Percentiles rank a stretch among this genome's conserved stretches.
Evolutionary conservation across 768 basidiomycete species (phyloP).

Genomic region (Kockovaella imperatae): DNA sequence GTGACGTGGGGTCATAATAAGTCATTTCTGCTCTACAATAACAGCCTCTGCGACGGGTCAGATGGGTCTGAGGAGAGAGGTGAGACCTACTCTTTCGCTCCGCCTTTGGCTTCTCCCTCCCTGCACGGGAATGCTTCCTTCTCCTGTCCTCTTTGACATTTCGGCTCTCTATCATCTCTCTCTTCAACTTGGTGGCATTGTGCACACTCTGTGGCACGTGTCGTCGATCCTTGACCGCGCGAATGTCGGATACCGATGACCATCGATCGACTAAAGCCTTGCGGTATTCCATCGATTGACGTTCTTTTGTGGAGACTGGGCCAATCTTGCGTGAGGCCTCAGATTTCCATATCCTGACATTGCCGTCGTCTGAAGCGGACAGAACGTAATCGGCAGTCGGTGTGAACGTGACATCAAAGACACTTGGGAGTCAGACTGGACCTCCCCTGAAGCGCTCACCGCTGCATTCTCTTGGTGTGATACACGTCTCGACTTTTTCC

Average conservation of each 20-base stretch:
- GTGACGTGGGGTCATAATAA: no score
- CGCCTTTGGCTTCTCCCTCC: conserved; percentile 77
- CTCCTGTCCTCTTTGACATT: conserved; percentile 90
- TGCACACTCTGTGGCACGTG: conserved; percentile 88
- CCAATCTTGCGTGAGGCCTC: conserved; percentile 88
- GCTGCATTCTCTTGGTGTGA: conserved; percentile 98
- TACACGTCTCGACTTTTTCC: conserved; percentile 82
- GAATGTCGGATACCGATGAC: conserved; percentile 74
- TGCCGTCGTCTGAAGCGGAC: conserved; percentile 88
- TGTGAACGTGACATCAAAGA: conserved; percentile 80
- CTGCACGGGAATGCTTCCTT: conserved; percentile 77
- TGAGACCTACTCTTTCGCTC: conserved; percentile 63
- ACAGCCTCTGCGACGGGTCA: conserved; percentile 52
- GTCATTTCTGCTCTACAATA: conserved; percentile 65
- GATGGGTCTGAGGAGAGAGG: neutral
- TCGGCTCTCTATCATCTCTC: conserved; percentile 81
- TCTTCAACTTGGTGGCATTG: conserved; percentile 76
- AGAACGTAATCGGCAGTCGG: conserved; percentile 84
- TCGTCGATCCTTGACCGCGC: conserved; percentile 71
- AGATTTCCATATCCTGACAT: conserved; percentile 90
- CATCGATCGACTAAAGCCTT: conserved; percentile 79
- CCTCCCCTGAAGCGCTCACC: conserved; percentile 49
- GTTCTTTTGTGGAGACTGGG: conserved; percentile 78
- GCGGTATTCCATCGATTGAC: conserved; percentile 86
- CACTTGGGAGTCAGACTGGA: conserved; percentile 50